A percentile compares a stretch with the other conserved stretches of the same genome.
Conservation (phyloP, 202 grass and related monocot genomes). For the Schoenoplectus tabernaemontani region DNA sequence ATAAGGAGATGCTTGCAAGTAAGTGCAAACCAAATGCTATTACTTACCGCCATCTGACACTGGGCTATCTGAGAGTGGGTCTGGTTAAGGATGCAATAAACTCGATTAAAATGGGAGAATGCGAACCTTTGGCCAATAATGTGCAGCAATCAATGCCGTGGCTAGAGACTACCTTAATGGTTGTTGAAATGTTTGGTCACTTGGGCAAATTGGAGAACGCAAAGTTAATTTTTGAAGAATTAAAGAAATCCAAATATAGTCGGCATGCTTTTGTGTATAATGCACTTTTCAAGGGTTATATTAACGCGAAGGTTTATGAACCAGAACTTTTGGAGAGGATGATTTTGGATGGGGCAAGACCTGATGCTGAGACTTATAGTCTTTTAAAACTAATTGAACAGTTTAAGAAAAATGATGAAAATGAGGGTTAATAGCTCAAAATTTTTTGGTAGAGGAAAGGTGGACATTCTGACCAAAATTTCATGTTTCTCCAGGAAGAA, state of each 20-base stretch:
- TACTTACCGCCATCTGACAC: conserved; percentile 72
- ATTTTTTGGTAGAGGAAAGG: background rate
- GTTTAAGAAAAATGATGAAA: conserved; percentile 34
- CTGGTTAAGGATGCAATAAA: conserved; percentile 69
- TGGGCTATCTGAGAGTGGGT: conserved; percentile 82
- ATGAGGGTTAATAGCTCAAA: background rate
- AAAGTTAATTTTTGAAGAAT: conserved; percentile 61
- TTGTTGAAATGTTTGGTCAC: conserved; percentile 67
- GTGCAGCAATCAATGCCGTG: conserved; percentile 76
- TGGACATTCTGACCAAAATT: background rate
- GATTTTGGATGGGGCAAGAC: conserved; percentile 78
- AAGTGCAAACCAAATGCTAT: conserved; percentile 81
- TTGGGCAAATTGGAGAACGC: conserved; percentile 65
- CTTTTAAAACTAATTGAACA: conserved; percentile 66
- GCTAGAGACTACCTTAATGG: conserved; percentile 79
- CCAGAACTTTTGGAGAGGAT: conserved; percentile 62
- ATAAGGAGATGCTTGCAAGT: conserved; percentile 79
- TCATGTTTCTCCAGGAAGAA: background rate
- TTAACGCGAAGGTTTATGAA: conserved; percentile 71
- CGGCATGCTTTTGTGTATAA: conserved; percentile 83
- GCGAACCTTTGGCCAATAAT: conserved; percentile 46
- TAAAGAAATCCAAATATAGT: conserved; percentile 83
- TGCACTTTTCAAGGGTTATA: conserved; percentile 70
- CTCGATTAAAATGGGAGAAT: conserved; percentile 58
- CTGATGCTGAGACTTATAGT: conserved; percentile 68